Conservation (phyloP, 192 early-diverging fungal genomes). For the Borealophlyctis nickersoniae region DNA sequence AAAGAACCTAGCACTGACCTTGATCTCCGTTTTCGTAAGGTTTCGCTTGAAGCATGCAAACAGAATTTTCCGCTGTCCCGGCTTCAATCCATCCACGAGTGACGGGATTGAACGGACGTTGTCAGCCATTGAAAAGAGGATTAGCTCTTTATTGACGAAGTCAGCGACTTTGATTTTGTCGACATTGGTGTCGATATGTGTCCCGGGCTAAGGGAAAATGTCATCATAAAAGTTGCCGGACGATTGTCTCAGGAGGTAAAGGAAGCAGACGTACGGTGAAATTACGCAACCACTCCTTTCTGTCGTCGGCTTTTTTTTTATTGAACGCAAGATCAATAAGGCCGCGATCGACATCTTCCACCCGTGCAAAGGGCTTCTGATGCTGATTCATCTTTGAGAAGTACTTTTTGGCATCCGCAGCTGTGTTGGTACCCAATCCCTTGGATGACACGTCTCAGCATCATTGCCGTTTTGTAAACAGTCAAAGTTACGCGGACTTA, state of each 20-base stretch:
- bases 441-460: conserved; percentile 13
- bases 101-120: conserved; percentile 87
- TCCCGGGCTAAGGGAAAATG: conserved; percentile 71
- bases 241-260: neutral
- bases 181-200: conserved; percentile 72
- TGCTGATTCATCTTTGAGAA: conserved; percentile 71
- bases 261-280: conserved; percentile 52
- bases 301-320: conserved; percentile 79
- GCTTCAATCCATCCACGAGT: conserved; percentile 85
- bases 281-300: conserved; percentile 79
- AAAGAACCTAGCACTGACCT: conserved; percentile 49
- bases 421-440: conserved; percentile 81
- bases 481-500: neutral
- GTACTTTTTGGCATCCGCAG: conserved; percentile 78
- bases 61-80: conserved; percentile 88
- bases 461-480: neutral
- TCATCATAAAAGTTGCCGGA: conserved; percentile 5
- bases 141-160: conserved; percentile 87
- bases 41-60: conserved; percentile 75
- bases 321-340: conserved; percentile 88
- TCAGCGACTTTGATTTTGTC: conserved; percentile 69
- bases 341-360: conserved; percentile 55
- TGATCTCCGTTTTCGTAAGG: conserved; percentile 64
- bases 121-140: conserved; percentile 83
- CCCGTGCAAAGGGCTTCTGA: conserved; percentile 63